phyloP scores from a whole-genome alignment of 2,329 filamentous ascomycete species.

The Aspergillus viridinutans region DNA sequence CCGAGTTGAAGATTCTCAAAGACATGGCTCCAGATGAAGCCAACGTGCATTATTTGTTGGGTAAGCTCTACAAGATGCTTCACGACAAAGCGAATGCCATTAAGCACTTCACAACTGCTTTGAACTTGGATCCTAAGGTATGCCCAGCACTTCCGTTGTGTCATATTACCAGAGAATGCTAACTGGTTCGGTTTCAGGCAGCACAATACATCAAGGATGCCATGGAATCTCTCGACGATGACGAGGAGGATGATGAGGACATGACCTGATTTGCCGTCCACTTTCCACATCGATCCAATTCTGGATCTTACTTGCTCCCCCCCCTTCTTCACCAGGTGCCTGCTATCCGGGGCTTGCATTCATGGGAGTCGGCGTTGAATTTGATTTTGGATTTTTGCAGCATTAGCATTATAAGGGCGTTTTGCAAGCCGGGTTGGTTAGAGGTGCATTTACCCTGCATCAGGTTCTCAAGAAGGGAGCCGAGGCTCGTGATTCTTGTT shows the following conservation, averaged over 20 bases:
- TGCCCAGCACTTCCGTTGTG: constrained; percentile 12
- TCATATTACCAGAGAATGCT: constrained; percentile 2
- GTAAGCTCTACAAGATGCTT: constrained; percentile 58
- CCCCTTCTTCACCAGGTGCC: constrained; percentile 1
- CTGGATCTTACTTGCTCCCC: constrained; percentile 1
- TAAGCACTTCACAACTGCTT: constrained; percentile 86
- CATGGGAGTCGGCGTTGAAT: constrained; percentile 17
- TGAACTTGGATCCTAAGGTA: constrained; percentile 96
- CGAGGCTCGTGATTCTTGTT: constrained; percentile 22
- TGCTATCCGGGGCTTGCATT: constrained; percentile 7
- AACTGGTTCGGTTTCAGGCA: constrained; percentile 53
- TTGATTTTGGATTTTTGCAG: constrained; percentile 11
- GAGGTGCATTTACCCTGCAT: constrained; percentile 24
- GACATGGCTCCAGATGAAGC: constrained; percentile 91
- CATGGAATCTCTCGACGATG: constrained; percentile 80
- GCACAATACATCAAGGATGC: constrained; percentile 93
- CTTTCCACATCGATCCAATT: constrained; percentile 4
- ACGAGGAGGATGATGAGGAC: constrained; percentile 58
- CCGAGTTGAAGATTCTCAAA: constrained; percentile 81
- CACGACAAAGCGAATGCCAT: constrained; percentile 69
- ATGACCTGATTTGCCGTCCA: constrained; percentile 37
- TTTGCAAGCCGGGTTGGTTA: constrained; percentile 22
- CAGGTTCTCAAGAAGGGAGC: constrained; percentile 16
- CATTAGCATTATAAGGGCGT: constrained; percentile 25
- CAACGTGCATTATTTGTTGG: constrained; percentile 91